These are phyloP conservation scores for Prunus dulcis DNA, from an alignment of 306 rosid genomes.

Conservation along the genomic window DNA sequence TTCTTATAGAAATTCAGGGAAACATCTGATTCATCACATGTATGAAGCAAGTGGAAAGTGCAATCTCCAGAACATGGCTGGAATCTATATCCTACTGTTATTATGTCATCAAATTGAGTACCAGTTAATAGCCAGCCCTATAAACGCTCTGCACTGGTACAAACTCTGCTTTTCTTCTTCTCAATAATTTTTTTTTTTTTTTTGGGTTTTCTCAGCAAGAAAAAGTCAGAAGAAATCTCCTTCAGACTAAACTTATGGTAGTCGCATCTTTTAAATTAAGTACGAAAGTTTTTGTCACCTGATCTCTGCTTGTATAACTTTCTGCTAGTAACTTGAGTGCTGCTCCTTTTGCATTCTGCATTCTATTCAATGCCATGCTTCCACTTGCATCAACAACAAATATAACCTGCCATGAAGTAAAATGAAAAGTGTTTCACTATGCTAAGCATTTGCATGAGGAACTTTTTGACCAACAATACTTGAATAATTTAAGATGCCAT, in stretches of 20 bases:
- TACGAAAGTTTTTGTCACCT: constrained; percentile 44
- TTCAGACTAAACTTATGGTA: not conserved
- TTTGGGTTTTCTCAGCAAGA: not conserved
- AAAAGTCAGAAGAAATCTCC: not conserved
- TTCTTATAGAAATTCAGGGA: not conserved
- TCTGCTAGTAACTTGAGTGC: constrained; percentile 96
- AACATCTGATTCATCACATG: not conserved
- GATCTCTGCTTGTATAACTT: constrained; percentile 98
- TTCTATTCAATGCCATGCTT: constrained; percentile 96
- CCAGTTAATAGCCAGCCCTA: not conserved
- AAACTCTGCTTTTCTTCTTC: not conserved
- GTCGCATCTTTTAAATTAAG: constrained; percentile 4
- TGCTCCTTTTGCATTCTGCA: constrained; percentile 99
- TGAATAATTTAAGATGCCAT: not conserved
- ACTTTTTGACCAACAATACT: not conserved
- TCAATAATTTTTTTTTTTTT: no score
- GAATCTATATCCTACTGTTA: not conserved
- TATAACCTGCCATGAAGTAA: constrained; percentile 62
- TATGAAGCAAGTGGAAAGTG: not conserved
- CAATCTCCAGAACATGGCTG: not conserved
- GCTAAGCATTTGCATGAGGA: not conserved
- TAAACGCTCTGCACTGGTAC: not conserved
- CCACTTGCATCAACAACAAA: constrained; percentile 99
- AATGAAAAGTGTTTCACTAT: not conserved
- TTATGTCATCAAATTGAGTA: not conserved